A percentile compares a stretch with the other conserved stretches of the same genome.
Evolutionary conservation across 257 asterid genomes (phyloP).

Genomic region (Forsythia viridissima): DNA sequence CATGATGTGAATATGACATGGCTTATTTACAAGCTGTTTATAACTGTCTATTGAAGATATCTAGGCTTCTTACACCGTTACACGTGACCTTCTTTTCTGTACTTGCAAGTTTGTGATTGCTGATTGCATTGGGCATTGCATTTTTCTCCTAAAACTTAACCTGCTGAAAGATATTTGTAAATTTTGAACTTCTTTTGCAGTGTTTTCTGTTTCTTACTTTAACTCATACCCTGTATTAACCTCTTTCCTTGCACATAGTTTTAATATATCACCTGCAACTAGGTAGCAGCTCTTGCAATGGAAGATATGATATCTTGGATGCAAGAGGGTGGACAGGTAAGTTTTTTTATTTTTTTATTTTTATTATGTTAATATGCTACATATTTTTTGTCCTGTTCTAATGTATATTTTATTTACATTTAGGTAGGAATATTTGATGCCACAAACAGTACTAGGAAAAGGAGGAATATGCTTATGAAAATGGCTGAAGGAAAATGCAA

Average conservation of each 20-base stretch:
- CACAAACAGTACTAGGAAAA: slow-evolving; percentile 80
- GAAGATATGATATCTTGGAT: slow-evolving; percentile 99
- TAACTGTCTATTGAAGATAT: neutral
- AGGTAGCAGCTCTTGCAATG: slow-evolving; percentile 99
- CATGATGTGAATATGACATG: neutral
- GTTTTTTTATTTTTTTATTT: slow-evolving; percentile 17
- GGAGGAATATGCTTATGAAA: slow-evolving; percentile 97
- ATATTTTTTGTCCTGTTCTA: slow-evolving; percentile 23
- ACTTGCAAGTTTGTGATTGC: neutral
- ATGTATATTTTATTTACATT: slow-evolving; percentile 29
- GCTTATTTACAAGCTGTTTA: neutral
- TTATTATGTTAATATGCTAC: slow-evolving; percentile 13
- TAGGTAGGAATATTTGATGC: slow-evolving; percentile 99
- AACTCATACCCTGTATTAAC: slow-evolving; percentile 43
- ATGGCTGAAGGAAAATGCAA: slow-evolving; percentile 99
- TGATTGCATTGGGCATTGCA: neutral
- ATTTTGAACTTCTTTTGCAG: slow-evolving; percentile 11
- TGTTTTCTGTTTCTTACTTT: slow-evolving; percentile 6
- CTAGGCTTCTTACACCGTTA: neutral
- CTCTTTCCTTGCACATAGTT: slow-evolving; percentile 66
- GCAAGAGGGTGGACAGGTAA: slow-evolving; percentile 99
- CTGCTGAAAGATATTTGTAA: neutral
- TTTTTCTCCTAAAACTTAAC: neutral
- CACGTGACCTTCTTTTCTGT: neutral
- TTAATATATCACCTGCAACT: slow-evolving; percentile 77